phyloP scores from a whole-genome alignment of 768 basidiomycete species.

The Cyclocybe aegerita region DNA sequence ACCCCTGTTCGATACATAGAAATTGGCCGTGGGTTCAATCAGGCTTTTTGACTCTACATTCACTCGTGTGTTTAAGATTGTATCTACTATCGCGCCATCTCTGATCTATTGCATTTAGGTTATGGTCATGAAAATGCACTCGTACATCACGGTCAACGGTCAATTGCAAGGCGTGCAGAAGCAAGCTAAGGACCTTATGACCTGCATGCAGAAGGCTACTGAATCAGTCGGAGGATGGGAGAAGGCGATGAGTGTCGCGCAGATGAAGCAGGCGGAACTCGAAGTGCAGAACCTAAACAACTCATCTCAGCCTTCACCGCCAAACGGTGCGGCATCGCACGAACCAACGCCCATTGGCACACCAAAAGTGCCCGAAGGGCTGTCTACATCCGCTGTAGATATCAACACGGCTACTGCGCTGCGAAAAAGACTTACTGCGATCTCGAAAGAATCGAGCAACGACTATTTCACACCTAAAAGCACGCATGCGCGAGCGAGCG shows the following conservation, averaged over 20 bases:
- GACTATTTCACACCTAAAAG: background rate
- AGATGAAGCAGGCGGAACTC: conserved; percentile 38
- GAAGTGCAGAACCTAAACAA: conserved; percentile 23
- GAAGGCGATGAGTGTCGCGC: conserved; percentile 53
- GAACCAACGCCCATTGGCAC: conserved; percentile 39
- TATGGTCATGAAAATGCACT: conserved; percentile 97
- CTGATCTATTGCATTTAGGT: conserved; percentile 35
- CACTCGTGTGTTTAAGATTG: conserved; percentile 50
- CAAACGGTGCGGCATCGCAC: conserved; percentile 20
- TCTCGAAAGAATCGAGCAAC: conserved; percentile 25
- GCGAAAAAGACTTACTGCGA: conserved; percentile 53
- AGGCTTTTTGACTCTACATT: conserved; percentile 85
- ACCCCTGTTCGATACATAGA: conserved; percentile 32
- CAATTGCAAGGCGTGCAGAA: conserved; percentile 60
- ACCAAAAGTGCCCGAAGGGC: conserved; percentile 42
- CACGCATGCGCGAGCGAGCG: conserved; percentile 1
- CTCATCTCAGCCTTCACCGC: conserved; percentile 9
- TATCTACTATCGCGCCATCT: background rate
- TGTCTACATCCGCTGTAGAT: conserved; percentile 54
- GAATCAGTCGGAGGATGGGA: conserved; percentile 66
- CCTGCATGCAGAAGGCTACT: conserved; percentile 46
- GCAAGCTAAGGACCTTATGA: conserved; percentile 43
- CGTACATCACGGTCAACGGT: conserved; percentile 88
- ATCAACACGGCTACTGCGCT: conserved; percentile 50
- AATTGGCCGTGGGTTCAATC: conserved; percentile 99